phyloP scores from a whole-genome alignment of 768 basidiomycete species.

The Hygrocybe punicea region DNA sequence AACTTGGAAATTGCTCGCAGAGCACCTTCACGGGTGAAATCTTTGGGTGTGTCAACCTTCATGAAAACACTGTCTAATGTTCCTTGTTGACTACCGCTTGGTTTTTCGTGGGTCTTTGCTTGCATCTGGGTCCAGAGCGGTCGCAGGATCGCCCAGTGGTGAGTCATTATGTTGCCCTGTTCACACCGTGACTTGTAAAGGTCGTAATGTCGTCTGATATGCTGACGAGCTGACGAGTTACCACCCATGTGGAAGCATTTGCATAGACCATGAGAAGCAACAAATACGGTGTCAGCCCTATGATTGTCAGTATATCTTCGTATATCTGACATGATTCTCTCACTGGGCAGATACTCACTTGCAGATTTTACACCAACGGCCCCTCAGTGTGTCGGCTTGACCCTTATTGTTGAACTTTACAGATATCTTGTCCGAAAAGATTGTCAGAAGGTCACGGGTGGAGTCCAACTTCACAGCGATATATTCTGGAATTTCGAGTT shows the following conservation, averaged over 20 bases:
- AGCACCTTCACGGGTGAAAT: constrained; percentile 11
- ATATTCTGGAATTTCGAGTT: background rate
- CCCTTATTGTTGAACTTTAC: background rate
- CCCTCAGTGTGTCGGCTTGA: background rate
- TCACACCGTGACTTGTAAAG: constrained; percentile 8
- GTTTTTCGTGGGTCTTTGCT: background rate
- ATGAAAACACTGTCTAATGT: background rate
- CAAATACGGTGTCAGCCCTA: background rate
- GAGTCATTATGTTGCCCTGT: background rate
- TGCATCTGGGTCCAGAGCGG: background rate
- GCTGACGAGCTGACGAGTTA: constrained; percentile 9
- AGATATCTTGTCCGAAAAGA: background rate
- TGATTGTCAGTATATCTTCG: background rate
- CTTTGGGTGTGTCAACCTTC: background rate
- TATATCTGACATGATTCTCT: background rate
- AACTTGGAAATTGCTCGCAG: constrained; percentile 12
- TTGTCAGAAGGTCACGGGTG: background rate
- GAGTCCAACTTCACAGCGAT: background rate
- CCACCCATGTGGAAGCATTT: constrained; percentile 10
- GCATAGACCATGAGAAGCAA: background rate
- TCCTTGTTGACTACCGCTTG: background rate
- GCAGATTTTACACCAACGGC: constrained; percentile 10
- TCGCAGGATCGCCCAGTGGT: constrained; percentile 5
- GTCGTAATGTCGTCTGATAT: constrained; percentile 16
- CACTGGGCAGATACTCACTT: no score